Evolutionary conservation across 2,329 filamentous ascomycete species (phyloP).

Genomic region (Purpureocillium takamizusanense): DNA sequence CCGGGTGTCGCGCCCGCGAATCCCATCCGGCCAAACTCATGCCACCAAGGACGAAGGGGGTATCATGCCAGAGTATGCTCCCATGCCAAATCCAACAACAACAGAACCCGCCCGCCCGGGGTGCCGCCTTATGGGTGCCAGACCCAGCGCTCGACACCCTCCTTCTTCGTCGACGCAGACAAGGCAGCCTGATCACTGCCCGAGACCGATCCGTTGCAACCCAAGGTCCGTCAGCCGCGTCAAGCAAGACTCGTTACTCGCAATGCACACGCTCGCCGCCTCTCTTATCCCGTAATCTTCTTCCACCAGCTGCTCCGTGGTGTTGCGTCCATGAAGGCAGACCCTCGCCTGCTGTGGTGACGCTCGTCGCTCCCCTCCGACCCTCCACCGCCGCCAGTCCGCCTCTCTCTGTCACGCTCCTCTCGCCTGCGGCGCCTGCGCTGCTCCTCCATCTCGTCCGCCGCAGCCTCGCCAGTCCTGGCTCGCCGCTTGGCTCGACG

Average conservation of each 20-base stretch:
- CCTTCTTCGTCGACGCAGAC: too few species aligned
- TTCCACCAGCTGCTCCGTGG: slow-evolving; percentile 52
- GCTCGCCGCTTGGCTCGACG: slow-evolving; percentile 35
- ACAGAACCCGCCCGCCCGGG: too few species aligned
- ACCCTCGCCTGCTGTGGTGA: slow-evolving; percentile 29
- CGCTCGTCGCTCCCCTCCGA: slow-evolving; percentile 37
- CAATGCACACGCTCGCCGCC: slow-evolving; percentile 3
- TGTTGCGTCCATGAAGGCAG: slow-evolving; percentile 33
- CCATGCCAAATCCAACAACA: too few species aligned
- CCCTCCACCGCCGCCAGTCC: slow-evolving; percentile 15
- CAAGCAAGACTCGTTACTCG: slow-evolving; percentile 6
- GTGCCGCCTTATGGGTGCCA: too few species aligned
- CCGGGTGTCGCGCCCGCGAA: too few species aligned
- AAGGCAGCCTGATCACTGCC: too few species aligned
- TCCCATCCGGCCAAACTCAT: too few species aligned
- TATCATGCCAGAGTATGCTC: too few species aligned
- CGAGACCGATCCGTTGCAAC: too few species aligned
- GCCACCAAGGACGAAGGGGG: too few species aligned
- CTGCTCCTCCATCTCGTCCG: slow-evolving; percentile 34
- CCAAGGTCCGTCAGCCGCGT: slow-evolving; percentile 2
- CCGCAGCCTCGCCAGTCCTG: slow-evolving; percentile 30
- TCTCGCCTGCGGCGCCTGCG: slow-evolving; percentile 35
- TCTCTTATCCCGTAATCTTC: slow-evolving; percentile 41
- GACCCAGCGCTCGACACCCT: too few species aligned
- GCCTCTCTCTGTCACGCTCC: slow-evolving; percentile 26